Evolutionary conservation across 1,284 basidiomycete species (phyloP).

Genomic region (Pholiota adiposa): DNA sequence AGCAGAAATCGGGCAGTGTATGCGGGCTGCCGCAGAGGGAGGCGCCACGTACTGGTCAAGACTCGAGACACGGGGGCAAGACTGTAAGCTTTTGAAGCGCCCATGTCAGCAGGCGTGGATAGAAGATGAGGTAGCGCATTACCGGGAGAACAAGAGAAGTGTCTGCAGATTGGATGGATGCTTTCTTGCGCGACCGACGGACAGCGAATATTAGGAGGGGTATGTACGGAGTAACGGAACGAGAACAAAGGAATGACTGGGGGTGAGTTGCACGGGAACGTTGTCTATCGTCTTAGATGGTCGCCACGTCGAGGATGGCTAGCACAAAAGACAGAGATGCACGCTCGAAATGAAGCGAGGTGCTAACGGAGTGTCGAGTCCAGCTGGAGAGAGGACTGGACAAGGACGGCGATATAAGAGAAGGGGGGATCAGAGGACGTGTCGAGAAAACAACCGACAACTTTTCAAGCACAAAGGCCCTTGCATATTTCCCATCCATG

Average conservation of each 20-base stretch:
- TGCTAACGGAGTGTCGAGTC: slow-evolving; percentile 35
- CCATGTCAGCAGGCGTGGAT: not conserved
- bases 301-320: slow-evolving; percentile 39
- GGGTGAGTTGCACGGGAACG: slow-evolving; percentile 39
- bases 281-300: slow-evolving; percentile 35
- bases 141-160: slow-evolving; percentile 19
- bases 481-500: slow-evolving; percentile 47
- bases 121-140: slow-evolving; percentile 1
- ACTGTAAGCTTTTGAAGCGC: slow-evolving; percentile 2
- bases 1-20: not conserved
- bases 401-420: slow-evolving; percentile 33
- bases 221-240: slow-evolving; percentile 31
- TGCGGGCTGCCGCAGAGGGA: not conserved
- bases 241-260: slow-evolving; percentile 57
- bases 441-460: slow-evolving; percentile 44
- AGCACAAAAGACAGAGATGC: slow-evolving; percentile 31
- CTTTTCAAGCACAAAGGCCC: slow-evolving; percentile 51
- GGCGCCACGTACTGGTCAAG: not conserved
- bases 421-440: slow-evolving; percentile 37
- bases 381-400: slow-evolving; percentile 30
- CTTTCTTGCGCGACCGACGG: slow-evolving; percentile 20
- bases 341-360: slow-evolving; percentile 59
- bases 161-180: slow-evolving; percentile 17
- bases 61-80: not conserved
- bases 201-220: slow-evolving; percentile 30